Evolutionary conservation across 169 alveolate species (phyloP), one percentile per base, ranked within the genome.

Genomic region (Eimeria praecox): DNA sequence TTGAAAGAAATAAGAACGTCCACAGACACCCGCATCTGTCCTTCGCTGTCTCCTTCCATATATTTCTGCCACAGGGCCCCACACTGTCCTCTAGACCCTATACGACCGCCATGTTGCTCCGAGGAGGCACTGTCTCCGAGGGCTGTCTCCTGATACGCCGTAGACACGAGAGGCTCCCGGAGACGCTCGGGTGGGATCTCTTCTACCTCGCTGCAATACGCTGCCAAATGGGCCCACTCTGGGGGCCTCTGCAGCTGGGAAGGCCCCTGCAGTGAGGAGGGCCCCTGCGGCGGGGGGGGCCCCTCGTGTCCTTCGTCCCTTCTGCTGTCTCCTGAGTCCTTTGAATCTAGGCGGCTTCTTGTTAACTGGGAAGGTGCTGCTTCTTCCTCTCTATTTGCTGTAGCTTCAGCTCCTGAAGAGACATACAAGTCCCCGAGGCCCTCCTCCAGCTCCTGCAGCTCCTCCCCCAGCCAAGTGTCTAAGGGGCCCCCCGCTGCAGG

Each of bases 381-480:
- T 71, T 71, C 82, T 71, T 71, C 30, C 10, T 18, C 18, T 66
- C 40, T 42, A 5, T 46, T 64, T 78, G 62, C 52, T 54, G 69
- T 75, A 16, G 75, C 49, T 3, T 83, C 73, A 1, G 33, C 66
- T 33, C 9, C 52, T 30, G 71, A 62, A 27, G 93, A 33, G 46
- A 59, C 93, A 40, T 86, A 86, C 24, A 86, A 44, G 69, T 86
- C 93, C 62, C 77, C 93, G 4, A 86, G 93, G 42, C 93, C 93
- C 59, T 54, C 93, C 80, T 86, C 93, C 35, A 86, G 82, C 82
- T 86, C 93, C 44, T 62, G 93, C 66, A 86, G 46, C 93, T 86
- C 93, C 30, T 27, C 52, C 9, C 66, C 49, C 3, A 86, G 54
- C 42, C 35, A 44, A 54, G 40, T 8, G 22, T 10, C 91, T 16